Evolutionary conservation across 2,329 filamentous ascomycete species (phyloP).

Genomic region (Tolypocladium cylindrosporum): DNA sequence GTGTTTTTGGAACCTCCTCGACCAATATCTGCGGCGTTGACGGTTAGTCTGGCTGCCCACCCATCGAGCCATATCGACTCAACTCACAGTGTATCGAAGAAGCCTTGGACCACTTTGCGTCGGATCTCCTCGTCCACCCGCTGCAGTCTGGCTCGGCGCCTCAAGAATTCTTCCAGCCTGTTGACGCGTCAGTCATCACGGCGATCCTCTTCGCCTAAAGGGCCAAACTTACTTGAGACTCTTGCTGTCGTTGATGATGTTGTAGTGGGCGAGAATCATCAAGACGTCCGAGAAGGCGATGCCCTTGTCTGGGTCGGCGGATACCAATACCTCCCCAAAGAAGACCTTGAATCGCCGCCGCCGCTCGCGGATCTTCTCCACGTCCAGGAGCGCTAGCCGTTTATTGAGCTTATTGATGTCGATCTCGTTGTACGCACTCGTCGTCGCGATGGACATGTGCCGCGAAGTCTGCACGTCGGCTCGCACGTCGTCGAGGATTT

Average conservation of each 20-base stretch:
- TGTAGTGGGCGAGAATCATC: slow-evolving; percentile 96
- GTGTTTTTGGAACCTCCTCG: slow-evolving; percentile 67
- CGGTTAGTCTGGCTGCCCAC: neutral
- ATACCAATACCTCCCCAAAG: slow-evolving; percentile 92
- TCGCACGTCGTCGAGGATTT: slow-evolving; percentile 77
- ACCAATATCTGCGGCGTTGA: slow-evolving; percentile 55
- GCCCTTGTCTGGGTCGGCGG: slow-evolving; percentile 78
- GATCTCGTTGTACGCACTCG: slow-evolving; percentile 46
- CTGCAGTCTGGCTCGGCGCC: slow-evolving; percentile 80
- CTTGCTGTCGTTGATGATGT: slow-evolving; percentile 96
- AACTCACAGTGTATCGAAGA: slow-evolving; percentile 80
- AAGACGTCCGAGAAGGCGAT: slow-evolving; percentile 87
- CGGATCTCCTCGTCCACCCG: slow-evolving; percentile 92
- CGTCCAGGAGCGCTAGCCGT: slow-evolving; percentile 63
- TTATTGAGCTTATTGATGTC: slow-evolving; percentile 68
- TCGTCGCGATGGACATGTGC: slow-evolving; percentile 44
- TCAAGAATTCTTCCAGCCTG: slow-evolving; percentile 86
- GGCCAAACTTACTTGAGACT: slow-evolving; percentile 57
- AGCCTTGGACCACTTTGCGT: slow-evolving; percentile 80
- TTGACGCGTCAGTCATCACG: neutral
- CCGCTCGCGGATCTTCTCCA: slow-evolving; percentile 62
- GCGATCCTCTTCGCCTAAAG: neutral
- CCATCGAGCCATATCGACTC: neutral
- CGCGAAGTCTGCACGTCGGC: slow-evolving; percentile 41
- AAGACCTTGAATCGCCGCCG: slow-evolving; percentile 84